A percentile compares a stretch with the other conserved stretches of the same genome.
Evolutionary conservation across 768 basidiomycete species (phyloP).

Genomic region (Rhodotorula taiwanensis): DNA sequence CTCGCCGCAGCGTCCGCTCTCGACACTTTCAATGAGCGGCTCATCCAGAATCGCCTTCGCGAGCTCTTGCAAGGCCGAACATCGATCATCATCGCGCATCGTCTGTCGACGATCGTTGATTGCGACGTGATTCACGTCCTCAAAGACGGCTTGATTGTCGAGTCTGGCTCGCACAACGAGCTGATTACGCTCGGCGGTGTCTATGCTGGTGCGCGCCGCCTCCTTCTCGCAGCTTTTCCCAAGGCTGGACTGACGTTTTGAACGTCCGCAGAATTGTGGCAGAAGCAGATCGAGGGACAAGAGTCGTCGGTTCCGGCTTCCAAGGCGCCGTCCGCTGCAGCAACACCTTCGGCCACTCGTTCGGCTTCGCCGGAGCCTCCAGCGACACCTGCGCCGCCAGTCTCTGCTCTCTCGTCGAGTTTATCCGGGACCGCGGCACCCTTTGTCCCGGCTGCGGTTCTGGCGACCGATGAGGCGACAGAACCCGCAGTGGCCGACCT

Average conservation of each 20-base stretch:
- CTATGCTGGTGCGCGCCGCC: slow-evolving; percentile 19
- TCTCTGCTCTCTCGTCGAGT: not conserved
- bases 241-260: not conserved
- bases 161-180: slow-evolving; percentile 53
- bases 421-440: not conserved
- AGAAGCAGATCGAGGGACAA: slow-evolving; percentile 26
- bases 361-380: not conserved
- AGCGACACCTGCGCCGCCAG: not conserved
- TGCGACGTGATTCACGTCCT: slow-evolving; percentile 79
- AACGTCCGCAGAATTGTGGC: slow-evolving; percentile 15
- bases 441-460: not conserved
- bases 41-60: slow-evolving; percentile 79
- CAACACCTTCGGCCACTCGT: not conserved
- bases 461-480: not conserved
- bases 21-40: slow-evolving; percentile 83
- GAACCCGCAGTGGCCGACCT: not conserved
- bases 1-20: slow-evolving; percentile 51
- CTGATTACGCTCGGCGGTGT: slow-evolving; percentile 21
- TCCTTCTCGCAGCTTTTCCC: too few species aligned
- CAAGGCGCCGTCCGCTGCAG: not conserved
- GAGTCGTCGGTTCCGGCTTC: not conserved
- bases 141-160: slow-evolving; percentile 79
- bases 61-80: slow-evolving; percentile 53
- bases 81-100: slow-evolving; percentile 32
- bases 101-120: slow-evolving; percentile 53